These are phyloP conservation scores for Trichoderma arundinaceum DNA, from an alignment of 2,329 filamentous ascomycete species.

Conservation along the genomic window DNA sequence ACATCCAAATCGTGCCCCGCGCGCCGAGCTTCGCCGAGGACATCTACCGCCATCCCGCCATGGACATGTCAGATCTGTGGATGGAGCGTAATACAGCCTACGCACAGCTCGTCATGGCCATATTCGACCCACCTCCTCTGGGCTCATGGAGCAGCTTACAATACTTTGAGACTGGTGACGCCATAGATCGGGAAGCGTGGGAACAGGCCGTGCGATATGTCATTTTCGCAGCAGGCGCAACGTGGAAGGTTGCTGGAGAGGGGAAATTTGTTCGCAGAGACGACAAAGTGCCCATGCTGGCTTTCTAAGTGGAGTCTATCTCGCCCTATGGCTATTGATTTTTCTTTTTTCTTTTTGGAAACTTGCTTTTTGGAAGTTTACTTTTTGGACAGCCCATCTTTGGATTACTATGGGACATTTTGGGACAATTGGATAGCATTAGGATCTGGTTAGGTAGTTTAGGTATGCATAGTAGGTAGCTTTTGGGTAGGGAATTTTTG, in stretches of 20 bases:
- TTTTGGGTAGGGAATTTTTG: neutral
- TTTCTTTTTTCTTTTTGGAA: neutral
- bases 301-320: neutral
- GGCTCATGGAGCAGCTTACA: conserved; percentile 49
- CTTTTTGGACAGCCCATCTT: neutral
- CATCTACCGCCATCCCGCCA: conserved; percentile 48
- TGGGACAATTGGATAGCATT: neutral
- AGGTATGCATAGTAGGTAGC: neutral
- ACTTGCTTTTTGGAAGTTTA: neutral
- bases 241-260: conserved; percentile 52
- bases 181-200: conserved; percentile 54
- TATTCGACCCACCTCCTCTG: conserved; percentile 43
- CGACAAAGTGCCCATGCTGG: neutral
- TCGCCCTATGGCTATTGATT: neutral
- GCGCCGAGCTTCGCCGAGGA: conserved; percentile 44
- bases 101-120: conserved; percentile 50
- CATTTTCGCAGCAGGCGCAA: conserved; percentile 43
- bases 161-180: conserved; percentile 58
- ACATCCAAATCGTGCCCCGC: conserved; percentile 55
- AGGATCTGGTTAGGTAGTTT: neutral
- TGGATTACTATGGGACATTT: neutral
- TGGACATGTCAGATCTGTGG: conserved; percentile 55
- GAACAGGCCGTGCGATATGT: conserved; percentile 51
- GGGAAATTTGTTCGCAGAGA: conserved; percentile 51
- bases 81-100: conserved; percentile 61